Evolutionary conservation across 768 basidiomycete genomes (phyloP).

Genomic region (Neoboletus subvelutipes): DNA sequence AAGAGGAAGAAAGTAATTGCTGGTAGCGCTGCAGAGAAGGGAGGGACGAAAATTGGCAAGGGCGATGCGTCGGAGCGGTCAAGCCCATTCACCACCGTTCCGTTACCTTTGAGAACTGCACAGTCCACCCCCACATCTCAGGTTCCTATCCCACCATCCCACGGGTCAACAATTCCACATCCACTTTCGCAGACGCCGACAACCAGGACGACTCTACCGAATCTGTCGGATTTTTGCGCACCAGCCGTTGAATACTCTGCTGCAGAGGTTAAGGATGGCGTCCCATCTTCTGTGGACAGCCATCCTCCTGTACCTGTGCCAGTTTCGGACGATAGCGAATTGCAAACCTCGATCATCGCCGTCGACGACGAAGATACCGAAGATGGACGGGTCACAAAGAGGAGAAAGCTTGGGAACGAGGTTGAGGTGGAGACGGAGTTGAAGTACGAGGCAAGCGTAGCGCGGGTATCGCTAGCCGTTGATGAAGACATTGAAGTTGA

Average conservation of each 20-base stretch:
- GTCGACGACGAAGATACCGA: conserved; percentile 57
- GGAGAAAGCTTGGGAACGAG: conserved; percentile 39
- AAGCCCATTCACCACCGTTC: conserved; percentile 48
- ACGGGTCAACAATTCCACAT: neutral
- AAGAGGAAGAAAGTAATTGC: conserved; percentile 40
- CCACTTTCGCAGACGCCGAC: conserved; percentile 2
- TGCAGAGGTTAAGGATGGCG: conserved; percentile 18
- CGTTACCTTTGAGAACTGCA: conserved; percentile 31
- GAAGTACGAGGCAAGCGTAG: conserved; percentile 1
- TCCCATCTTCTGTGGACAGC: conserved; percentile 16
- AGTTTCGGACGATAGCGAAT: conserved; percentile 25
- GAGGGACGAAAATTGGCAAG: conserved; percentile 40
- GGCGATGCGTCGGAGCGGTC: conserved; percentile 28
- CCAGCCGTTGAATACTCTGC: neutral
- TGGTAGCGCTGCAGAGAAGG: conserved; percentile 39
- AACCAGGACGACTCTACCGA: neutral
- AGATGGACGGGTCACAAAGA: conserved; percentile 55
- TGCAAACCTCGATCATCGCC: conserved; percentile 54
- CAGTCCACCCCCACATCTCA: conserved; percentile 10
- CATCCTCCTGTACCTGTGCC: conserved; percentile 35
- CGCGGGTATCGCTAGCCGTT: conserved; percentile 9
- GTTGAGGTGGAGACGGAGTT: neutral
- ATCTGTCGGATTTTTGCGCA: conserved; percentile 15
- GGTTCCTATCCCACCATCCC: neutral
- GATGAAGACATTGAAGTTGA: conserved; percentile 34